These are phyloP conservation scores for Pestalotiopsis sp. DNA, from an alignment of 2,329 filamentous ascomycete genomes.

Conservation along the genomic window DNA sequence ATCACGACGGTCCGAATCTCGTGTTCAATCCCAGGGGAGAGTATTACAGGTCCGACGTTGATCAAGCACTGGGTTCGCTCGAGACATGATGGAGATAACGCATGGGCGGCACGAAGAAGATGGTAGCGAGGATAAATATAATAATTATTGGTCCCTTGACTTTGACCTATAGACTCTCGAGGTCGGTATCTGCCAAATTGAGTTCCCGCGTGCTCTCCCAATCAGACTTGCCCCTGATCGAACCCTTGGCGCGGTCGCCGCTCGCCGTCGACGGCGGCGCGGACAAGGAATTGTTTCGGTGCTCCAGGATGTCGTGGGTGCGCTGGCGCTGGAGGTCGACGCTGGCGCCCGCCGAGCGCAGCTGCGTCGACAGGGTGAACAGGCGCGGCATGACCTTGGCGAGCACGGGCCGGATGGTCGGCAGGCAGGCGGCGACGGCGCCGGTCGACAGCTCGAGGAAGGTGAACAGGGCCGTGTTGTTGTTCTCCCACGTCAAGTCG, in stretches of 20 bases:
- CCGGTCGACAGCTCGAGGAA: constrained; percentile 6
- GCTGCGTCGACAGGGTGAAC: constrained; percentile 4
- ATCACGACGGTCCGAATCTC: background rate
- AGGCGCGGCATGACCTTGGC: constrained; percentile 5
- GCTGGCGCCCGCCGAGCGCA: background rate
- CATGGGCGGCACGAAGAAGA: too few species aligned
- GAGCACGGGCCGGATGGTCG: background rate
- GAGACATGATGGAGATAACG: too few species aligned
- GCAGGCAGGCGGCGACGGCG: constrained; percentile 10
- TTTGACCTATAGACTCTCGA: background rate
- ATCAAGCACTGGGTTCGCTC: too few species aligned
- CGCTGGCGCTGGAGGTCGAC: background rate
- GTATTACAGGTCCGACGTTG: too few species aligned
- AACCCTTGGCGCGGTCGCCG: background rate
- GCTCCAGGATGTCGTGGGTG: background rate
- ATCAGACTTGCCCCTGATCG: background rate
- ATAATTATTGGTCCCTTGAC: too few species aligned
- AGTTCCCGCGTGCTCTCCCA: background rate
- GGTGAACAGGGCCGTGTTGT: background rate
- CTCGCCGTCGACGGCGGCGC: background rate
- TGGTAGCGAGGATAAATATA: too few species aligned
- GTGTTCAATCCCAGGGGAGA: background rate
- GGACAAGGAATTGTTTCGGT: background rate
- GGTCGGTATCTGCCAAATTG: background rate
- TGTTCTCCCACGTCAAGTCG: constrained; percentile 12